Conservation (phyloP, 305 asterid genomes). For the Fraxinus xanthoxyloides region DNA sequence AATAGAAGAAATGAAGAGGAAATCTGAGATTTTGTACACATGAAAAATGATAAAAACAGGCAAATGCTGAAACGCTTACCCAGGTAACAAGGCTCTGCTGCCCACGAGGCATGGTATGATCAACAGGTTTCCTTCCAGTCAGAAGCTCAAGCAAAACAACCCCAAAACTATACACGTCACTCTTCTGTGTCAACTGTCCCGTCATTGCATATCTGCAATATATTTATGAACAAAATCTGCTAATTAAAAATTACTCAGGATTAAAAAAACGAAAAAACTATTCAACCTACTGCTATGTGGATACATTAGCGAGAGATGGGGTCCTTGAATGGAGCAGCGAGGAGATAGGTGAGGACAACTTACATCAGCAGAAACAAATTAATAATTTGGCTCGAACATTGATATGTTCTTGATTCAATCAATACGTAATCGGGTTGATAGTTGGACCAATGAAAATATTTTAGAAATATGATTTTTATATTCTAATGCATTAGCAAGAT, state of each 20-base stretch:
- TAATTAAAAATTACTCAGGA: neutral
- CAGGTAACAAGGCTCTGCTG: conserved; percentile 61
- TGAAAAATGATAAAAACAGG: neutral
- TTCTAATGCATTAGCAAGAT: neutral
- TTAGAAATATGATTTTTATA: no score
- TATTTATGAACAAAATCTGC: neutral
- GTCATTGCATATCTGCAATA: conserved; percentile 49
- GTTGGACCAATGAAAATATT: neutral
- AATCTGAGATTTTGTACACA: neutral
- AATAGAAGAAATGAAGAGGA: neutral
- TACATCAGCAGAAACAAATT: neutral
- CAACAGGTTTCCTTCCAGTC: conserved; percentile 57
- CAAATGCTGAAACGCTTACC: conserved; percentile 29
- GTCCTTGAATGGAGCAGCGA: neutral
- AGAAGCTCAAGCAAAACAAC: conserved; percentile 50
- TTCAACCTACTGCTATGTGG: neutral
- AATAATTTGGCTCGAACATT: neutral
- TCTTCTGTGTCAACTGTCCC: conserved; percentile 53
- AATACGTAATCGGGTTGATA: neutral
- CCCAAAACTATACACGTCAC: conserved; percentile 57
- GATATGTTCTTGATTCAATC: neutral
- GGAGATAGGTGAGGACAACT: neutral
- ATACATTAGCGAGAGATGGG: neutral
- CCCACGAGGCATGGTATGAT: conserved; percentile 54
- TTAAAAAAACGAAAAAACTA: neutral